Evolutionary conservation across 164 flowering plant species (phyloP), one percentile per base, ranked within the genome.

Genomic region (Magnolia sinica): DNA sequence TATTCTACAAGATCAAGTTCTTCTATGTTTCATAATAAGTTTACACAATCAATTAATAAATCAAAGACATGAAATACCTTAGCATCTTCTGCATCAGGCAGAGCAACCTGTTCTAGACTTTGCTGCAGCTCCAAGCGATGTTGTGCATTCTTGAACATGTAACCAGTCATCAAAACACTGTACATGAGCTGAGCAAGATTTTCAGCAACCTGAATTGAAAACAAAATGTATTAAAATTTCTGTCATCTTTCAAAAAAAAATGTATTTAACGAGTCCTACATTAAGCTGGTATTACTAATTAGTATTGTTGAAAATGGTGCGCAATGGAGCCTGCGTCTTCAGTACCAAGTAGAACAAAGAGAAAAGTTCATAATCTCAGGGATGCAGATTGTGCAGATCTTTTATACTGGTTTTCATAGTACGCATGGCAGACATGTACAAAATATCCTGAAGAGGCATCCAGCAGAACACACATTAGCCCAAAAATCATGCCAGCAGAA

Each of bases 141-240:
- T 73, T 96, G 98, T 7, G 97, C 99, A 88, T 92, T 96, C 86
- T 86, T 89, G 78, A 96, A 94, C 99, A 96, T 94, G 79, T 96
- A 96, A 20, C 99, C 98, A 78, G 99, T 96, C 99, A 96, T 96
- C 89, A 94, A 72, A 59, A 96, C 90, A 82, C 99, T 94, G 83
- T 91, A 92, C 99, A 96, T 96, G 79, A 94, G 98, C 84, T 94
- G 99, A 8, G 99, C 98, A 80, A 96, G 92, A 88, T 96, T 96
- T 83, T 96, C 99, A 74, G 99, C 99, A 81, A 94, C 99, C 99
- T 96, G 86, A 70, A 81, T 72, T 31, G 85, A 78, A 71, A 67
- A 29, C 45, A 65, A 64, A 29, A 52, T 8, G 67, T 13, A 37
- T 37, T 37, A 37, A 37, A 37, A 1, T 37, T 37, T 37, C 45